Conservation (phyloP, 495 filamentous ascomycete genomes). For the Thermothielavioides terrestris region DNA sequence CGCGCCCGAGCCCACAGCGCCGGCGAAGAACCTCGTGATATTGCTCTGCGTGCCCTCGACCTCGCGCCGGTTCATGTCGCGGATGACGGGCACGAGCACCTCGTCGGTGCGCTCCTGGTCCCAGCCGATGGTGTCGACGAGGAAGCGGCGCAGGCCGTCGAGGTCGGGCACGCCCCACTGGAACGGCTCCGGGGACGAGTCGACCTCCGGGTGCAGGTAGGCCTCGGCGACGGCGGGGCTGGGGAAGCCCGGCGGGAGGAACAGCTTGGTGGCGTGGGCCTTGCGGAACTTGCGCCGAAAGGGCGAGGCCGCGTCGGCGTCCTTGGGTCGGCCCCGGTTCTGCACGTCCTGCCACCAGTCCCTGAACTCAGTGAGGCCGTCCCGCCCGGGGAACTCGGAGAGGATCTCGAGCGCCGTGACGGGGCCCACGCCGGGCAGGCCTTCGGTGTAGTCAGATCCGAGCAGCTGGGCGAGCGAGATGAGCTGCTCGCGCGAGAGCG, state of each 20-base stretch:
- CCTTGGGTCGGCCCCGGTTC: constrained; percentile 39
- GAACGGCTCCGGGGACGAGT: constrained; percentile 65
- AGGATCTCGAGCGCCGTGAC: constrained; percentile 89
- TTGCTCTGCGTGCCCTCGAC: constrained; percentile 90
- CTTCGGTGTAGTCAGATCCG: constrained; percentile 91
- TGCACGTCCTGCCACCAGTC: constrained; percentile 85
- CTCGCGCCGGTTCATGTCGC: constrained; percentile 82
- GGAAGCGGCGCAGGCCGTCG: constrained; percentile 70
- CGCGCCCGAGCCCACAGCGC: constrained; percentile 31
- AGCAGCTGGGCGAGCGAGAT: constrained; percentile 84
- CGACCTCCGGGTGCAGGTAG: constrained; percentile 79
- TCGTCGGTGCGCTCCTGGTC: constrained; percentile 83
- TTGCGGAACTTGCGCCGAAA: constrained; percentile 82
- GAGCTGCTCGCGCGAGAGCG: constrained; percentile 69
- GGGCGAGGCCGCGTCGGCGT: constrained; percentile 42
- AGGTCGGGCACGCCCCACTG: constrained; percentile 95
- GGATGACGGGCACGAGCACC: constrained; percentile 85
- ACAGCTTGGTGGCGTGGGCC: constrained; percentile 66
- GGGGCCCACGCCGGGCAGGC: constrained; percentile 79
- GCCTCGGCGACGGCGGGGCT: constrained; percentile 60
- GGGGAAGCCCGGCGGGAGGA: constrained; percentile 72
- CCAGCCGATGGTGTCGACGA: constrained; percentile 95
- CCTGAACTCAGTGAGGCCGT: constrained; percentile 55
- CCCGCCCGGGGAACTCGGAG: constrained; percentile 64
- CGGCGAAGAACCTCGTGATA: constrained; percentile 78